Evolutionary conservation across 1,284 basidiomycete species (phyloP), one percentile per base, ranked within the genome.

Genomic region (Tylopilus orsonianus): DNA sequence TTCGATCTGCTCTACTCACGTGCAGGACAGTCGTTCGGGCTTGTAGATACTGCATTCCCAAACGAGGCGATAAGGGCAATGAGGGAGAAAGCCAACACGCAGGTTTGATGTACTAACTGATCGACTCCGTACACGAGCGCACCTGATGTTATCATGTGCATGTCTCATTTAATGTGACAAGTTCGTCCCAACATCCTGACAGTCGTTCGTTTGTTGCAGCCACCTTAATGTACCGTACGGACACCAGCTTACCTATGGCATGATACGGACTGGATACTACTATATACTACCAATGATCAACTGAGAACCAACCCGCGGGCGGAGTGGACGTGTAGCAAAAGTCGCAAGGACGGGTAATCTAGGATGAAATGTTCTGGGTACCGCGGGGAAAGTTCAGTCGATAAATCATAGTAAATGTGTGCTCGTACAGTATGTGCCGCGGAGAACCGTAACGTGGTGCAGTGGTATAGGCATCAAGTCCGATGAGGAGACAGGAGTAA

Each of bases 1-100:
- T 66, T 59, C 10, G 46, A 65, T 39, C 40, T 66, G 16, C 26
- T 67, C 8, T 66, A 66, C 37, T 61, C 64, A 4, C 59, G 59
- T 38, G 49, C 44, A 0, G 55, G 52, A 23, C 40, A 46, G 35
- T 51, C 59, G 12, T 49, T 49, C 35, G 52, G 55, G 4, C n/a
- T 50, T 6, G 48, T 67, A 43, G 61, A 65, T 33, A 40, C 51
- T 23, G 53, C 62, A 0, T 65, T 56, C 33, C 58, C 64, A 4
- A 50, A 43, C 24, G 62, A 59, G 23, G 49, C 57, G 9, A 40
- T 46, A 0, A 55, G 55, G 33, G 40, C 44, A 18, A 14, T 37
- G 42, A 48, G n/a, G 41, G 59, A 63, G 34, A 57, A 48, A 42
- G 22, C 22, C 29, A 20, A 7, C 8, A 8, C 6, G 5, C 30